phyloP scores from a whole-genome alignment of 345 rosid species.

The Nasturtium officinale region DNA sequence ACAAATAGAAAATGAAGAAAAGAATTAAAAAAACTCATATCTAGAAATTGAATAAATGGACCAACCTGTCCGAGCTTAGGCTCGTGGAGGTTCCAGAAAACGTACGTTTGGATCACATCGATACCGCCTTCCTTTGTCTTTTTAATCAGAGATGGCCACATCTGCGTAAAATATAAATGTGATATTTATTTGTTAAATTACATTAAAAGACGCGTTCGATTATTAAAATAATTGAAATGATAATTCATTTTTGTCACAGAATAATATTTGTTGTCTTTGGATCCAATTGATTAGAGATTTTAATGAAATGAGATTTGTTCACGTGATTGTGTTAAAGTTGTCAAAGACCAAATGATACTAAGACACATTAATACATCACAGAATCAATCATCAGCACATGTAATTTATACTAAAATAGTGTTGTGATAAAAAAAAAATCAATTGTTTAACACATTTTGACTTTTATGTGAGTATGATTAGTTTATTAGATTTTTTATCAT shows the following conservation, averaged over 20 bases:
- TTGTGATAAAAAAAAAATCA: not conserved
- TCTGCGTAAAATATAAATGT: conserved; percentile 45
- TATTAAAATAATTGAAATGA: not conserved
- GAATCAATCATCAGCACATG: conserved; percentile 31
- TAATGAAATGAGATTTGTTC: conserved; percentile 30
- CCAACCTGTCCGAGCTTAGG: conserved; percentile 78
- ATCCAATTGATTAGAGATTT: conserved; percentile 28
- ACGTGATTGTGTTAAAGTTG: conserved; percentile 35
- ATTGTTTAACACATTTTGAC: conserved; percentile 23
- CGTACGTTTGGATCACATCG: conserved; percentile 87
- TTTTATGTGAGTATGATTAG: conserved; percentile 4
- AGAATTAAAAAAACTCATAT: not conserved
- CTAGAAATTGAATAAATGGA: not conserved
- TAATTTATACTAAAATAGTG: not conserved
- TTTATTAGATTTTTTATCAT: not conserved
- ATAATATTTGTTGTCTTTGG: conserved; percentile 34
- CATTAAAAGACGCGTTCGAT: not conserved
- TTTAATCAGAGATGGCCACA: conserved; percentile 86
- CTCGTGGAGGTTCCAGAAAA: conserved; percentile 94
- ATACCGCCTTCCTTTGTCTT: conserved; percentile 90
- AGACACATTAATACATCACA: not conserved
- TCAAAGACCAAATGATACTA: conserved; percentile 35
- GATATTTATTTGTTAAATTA: not conserved
- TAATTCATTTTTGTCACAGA: not conserved
- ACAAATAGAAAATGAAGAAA: not conserved